Evolutionary conservation across 768 basidiomycete genomes (phyloP).

Genomic region (Amanita pallidorosea): DNA sequence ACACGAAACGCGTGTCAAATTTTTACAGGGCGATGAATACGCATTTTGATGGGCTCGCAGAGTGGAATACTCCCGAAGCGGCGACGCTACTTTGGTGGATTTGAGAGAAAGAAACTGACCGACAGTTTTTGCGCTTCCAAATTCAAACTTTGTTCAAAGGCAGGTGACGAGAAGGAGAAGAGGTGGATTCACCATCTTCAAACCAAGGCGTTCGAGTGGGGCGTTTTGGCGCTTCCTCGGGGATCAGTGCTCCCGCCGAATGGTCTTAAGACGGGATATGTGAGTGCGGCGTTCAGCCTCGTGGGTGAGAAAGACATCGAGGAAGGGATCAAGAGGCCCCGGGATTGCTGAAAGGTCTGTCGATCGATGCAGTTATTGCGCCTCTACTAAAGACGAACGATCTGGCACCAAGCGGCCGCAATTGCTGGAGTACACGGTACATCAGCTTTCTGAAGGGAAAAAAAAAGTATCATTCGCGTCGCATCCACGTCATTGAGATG

Average conservation of each 20-base stretch:
- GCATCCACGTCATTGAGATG: no score
- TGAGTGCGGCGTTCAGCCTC: conserved; percentile 76
- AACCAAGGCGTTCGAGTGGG: conserved; percentile 64
- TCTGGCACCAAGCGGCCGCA: no score
- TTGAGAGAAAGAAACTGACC: background rate
- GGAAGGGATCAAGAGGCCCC: conserved; percentile 56
- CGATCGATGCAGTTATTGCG: no score
- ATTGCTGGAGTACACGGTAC: no score
- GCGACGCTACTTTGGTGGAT: conserved; percentile 87
- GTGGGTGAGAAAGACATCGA: conserved; percentile 57
- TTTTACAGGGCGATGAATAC: conserved; percentile 75
- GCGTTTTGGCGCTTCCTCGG: conserved; percentile 87
- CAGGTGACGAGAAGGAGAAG: conserved; percentile 31
- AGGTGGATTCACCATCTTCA: conserved; percentile 53
- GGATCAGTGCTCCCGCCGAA: conserved; percentile 72
- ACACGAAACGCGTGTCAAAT: conserved; percentile 55
- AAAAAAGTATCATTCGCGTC: no score
- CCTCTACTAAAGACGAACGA: no score
- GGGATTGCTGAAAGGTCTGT: conserved; percentile 8
- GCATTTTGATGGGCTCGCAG: conserved; percentile 69
- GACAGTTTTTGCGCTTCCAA: conserved; percentile 19
- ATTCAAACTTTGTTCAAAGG: conserved; percentile 54
- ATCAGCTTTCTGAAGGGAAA: no score
- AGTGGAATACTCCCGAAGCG: conserved; percentile 61
- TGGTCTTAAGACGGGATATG: conserved; percentile 57